Conservation (phyloP, 495 filamentous ascomycete species). For the Hyaloscypha bicolor region DNA sequence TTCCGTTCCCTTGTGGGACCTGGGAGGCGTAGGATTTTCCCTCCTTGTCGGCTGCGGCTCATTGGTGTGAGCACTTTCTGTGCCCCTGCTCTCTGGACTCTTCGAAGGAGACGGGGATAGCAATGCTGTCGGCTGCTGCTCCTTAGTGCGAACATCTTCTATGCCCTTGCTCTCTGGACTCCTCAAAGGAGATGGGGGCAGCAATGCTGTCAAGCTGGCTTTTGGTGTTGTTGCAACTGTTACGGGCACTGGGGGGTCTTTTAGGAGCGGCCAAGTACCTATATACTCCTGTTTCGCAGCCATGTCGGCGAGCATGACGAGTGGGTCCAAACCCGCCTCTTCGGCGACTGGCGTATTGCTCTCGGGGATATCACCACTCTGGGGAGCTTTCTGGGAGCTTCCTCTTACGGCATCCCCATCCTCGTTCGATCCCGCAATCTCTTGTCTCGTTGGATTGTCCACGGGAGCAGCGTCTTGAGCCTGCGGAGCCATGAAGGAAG, state of each 20-base stretch:
- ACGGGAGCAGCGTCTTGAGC: neutral
- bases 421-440: neutral
- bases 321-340: neutral
- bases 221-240: neutral
- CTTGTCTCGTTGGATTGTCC: neutral
- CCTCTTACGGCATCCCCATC: neutral
- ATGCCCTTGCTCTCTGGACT: neutral
- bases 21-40: neutral
- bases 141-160: neutral
- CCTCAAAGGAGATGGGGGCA: neutral
- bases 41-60: neutral
- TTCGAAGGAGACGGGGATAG: neutral
- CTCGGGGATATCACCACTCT: neutral
- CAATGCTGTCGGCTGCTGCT: neutral
- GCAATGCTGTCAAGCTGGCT: neutral
- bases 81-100: neutral
- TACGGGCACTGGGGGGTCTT: neutral
- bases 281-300: neutral
- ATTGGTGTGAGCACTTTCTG: neutral
- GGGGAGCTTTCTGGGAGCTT: neutral
- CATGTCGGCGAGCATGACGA: neutral
- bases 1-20: neutral
- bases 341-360: neutral
- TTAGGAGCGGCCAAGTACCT: neutral
- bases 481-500: neutral